Percentiles rank a stretch among this genome's conserved stretches.
phyloP scores from a whole-genome alignment of 495 filamentous ascomycete genomes.

The Aspergillus panamensis region DNA sequence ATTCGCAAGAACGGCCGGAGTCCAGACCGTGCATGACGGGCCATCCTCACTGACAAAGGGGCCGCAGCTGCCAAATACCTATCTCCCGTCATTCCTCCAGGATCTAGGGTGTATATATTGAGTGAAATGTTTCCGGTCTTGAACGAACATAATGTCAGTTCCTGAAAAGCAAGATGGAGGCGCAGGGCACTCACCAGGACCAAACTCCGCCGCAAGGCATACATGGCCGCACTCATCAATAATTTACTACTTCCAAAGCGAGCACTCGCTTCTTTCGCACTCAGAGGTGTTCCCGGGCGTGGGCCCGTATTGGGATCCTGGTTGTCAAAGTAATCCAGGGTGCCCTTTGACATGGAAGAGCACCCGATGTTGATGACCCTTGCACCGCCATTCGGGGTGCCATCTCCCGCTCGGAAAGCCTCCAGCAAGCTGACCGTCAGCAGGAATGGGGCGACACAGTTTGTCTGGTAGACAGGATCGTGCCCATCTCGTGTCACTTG shows the following conservation, averaged over 20 bases:
- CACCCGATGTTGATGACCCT: slow-evolving; percentile 43
- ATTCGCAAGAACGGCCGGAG: slow-evolving; percentile 38
- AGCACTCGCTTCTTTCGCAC: slow-evolving; percentile 32
- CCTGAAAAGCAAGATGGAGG: background rate
- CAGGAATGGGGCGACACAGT: slow-evolving; percentile 40
- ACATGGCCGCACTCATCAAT: slow-evolving; percentile 38
- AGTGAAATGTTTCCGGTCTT: slow-evolving; percentile 39
- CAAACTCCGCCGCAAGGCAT: slow-evolving; percentile 42
- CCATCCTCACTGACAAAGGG: slow-evolving; percentile 35
- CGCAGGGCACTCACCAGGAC: slow-evolving; percentile 30
- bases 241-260: slow-evolving; percentile 44
- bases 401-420: slow-evolving; percentile 39
- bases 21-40: slow-evolving; percentile 36
- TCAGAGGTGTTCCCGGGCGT: slow-evolving; percentile 27
- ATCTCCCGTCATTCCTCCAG: slow-evolving; percentile 35
- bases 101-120: slow-evolving; percentile 42
- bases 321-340: slow-evolving; percentile 37
- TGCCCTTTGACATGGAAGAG: slow-evolving; percentile 33
- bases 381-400: slow-evolving; percentile 32
- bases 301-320: slow-evolving; percentile 16
- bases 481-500: slow-evolving; percentile 37
- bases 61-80: slow-evolving; percentile 27
- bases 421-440: slow-evolving; percentile 41
- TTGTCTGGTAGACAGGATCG: slow-evolving; percentile 43
- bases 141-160: slow-evolving; percentile 5